Percentiles rank a stretch among this genome's conserved stretches.
Evolutionary conservation across 139 green algal genomes (phyloP).

Genomic region (Trebouxia sp.): DNA sequence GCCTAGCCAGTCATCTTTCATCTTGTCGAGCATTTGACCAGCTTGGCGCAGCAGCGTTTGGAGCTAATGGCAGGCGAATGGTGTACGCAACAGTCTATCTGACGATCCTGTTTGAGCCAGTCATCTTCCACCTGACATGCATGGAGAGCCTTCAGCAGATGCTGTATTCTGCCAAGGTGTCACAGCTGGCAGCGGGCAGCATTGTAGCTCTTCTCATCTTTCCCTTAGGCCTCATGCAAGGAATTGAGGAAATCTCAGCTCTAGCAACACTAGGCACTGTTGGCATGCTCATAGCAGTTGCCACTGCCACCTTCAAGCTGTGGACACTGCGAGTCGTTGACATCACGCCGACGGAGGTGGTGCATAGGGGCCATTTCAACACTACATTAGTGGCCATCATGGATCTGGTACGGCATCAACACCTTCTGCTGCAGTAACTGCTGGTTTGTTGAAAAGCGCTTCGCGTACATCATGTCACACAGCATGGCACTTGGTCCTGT

Average conservation of each 20-base stretch:
- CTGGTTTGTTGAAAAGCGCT: too few relatives aligned
- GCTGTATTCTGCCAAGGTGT: slow-evolving; percentile 35
- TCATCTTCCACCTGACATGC: slow-evolving; percentile 48
- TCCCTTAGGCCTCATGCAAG: slow-evolving; percentile 43
- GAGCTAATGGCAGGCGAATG: slow-evolving; percentile 31
- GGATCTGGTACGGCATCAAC: slow-evolving; percentile 39
- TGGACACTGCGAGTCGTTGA: slow-evolving; percentile 11
- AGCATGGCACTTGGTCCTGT: too few relatives aligned
- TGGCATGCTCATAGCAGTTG: slow-evolving; percentile 42
- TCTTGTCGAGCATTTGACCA: slow-evolving; percentile 42
- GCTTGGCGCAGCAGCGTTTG: slow-evolving; percentile 41
- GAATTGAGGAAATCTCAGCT: slow-evolving; percentile 43
- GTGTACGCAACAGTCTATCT: slow-evolving; percentile 44
- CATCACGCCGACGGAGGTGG: not conserved
- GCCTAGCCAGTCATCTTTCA: slow-evolving; percentile 33
- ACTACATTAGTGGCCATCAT: slow-evolving; percentile 43
- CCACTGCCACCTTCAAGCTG: slow-evolving; percentile 40
- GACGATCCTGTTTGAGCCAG: slow-evolving; percentile 42
- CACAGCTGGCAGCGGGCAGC: slow-evolving; percentile 10
- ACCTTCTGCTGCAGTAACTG: too few relatives aligned
- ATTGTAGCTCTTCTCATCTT: slow-evolving; percentile 49
- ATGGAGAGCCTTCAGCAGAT: slow-evolving; percentile 47
- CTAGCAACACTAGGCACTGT: slow-evolving; percentile 44
- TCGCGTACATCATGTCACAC: too few relatives aligned
- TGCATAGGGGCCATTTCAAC: not conserved